Evolutionary conservation across 2,329 filamentous ascomycete genomes (phyloP), one percentile per base, ranked within the genome.

Genomic region (Exophiala spinifera): DNA sequence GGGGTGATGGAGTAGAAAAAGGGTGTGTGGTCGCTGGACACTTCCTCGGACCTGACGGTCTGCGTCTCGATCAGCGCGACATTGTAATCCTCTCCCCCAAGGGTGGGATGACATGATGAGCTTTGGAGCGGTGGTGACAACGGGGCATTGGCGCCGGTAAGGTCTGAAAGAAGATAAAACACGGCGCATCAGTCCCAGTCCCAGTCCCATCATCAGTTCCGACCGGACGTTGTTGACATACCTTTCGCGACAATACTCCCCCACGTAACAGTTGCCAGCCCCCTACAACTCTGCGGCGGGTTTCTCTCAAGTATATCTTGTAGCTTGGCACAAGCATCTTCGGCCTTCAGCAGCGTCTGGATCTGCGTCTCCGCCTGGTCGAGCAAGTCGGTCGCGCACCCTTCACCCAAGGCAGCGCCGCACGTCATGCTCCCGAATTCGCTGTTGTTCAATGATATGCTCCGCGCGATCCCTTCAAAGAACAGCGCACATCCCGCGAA

Each of bases 1-100:
- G 56, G 56, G 4, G 56, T 55, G 33, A 58, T 36, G 43, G 51
- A 55, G 49, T 55, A 58, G 40, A 52, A 55, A 31, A 58, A 58
- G 7, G 56, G 56, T 13, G 52, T 48, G 20, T 42, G 33, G 46
- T 58, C 56, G 19, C 48, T 53, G 5, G 56, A 58, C 11, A 58
- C 56, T 2, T 52, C 51, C 37, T 55, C 48, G 6, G 51, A 55
- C 10, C 44, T 40, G 21, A 58, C 52, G 6, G 37, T 55, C 25
- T 58, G 56, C 3, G 39, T 53, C 20, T 58, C 56, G 10, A 58
- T 39, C 15, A 55, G 34, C 14, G 56, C 56, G 20, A 58, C 39
- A 13, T 52, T 37, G 48, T 58, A 58, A 20, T 36, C 37, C 10
- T 51, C 15, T 5, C 56, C 56, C 13, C 39, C 46, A 15, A 45